Base-by-base conservation (phyloP, 2,329 filamentous ascomycete genomes). In the Ceratocystis destructans region DNA sequence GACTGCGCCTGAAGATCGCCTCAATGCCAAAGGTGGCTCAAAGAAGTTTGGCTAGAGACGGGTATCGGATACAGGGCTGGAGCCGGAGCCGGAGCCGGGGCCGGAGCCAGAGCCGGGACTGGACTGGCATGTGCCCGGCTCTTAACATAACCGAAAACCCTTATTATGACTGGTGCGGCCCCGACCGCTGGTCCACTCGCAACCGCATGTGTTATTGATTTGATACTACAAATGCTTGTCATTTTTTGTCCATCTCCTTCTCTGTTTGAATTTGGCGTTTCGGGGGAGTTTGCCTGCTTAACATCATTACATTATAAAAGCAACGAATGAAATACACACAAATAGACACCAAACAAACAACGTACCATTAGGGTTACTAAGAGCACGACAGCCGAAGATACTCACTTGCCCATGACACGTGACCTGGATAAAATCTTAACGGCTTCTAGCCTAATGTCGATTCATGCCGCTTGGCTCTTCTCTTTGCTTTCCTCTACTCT, bases 41-140 rank as follows among this genome's bases (percentile, higher is more conserved):
- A 78, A 78, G 73, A 82, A 82, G 75, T 84, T 82, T 75, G 82
- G 82, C 66, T 83, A 78, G 78, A 65, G 8, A 48, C 10, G 37
- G 12, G 8, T 10, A 28, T 4, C n/a, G 46, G 17, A 50, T 50
- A 22, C n/a, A 50, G 12, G 28, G 10, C 53, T 15, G 15, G 53
- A 6, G 25, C 22, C 28, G 15, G 53, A 6, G 25, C 22, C n/a
- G 46, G 17, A 25, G 25, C 12, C n/a, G 25, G 12, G 28, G 10
- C 22, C 28, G 15, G 53, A 6, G 25, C 53, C 28, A 31, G 5
- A 12, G 20, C 50, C 12, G n/a, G 22, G 44, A 37, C 25, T 7
- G 1, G 33, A 31, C 20, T 28, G 17, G 25, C 2, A 41, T 41
- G 37, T 28, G 37, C 37, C 37, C 37, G 37, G 12, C 37, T 10